Base-by-base conservation (phyloP, 2,329 filamentous ascomycete genomes). In the Fusarium acutatum region DNA sequence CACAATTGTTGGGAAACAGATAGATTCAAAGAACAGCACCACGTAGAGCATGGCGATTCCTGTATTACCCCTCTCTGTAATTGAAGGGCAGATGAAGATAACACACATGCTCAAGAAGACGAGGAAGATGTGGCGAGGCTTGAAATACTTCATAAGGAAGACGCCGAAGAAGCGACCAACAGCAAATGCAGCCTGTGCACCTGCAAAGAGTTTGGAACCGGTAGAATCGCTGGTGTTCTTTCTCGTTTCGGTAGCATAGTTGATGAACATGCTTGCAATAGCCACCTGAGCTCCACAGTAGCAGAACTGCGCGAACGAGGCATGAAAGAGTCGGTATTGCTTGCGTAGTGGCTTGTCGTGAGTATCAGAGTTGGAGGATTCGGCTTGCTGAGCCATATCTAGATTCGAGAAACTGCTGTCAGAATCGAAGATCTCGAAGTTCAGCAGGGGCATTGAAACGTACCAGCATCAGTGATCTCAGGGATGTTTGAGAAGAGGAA, bases 1-100 rank as follows among this genome's bases (percentile, higher is more conserved):
- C 24, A 96, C 90, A 75, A 96, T 94, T 20, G 93, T 95, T 0
- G 93, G 93, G 85, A 95, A 96, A 81, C 91, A 93, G 78, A 94
- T 92, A 8, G 89, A 92, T 82, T 94, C 93, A 81, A 95, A 95
- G 85, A 95, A 94, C 26, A 95, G 85, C 6, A 91, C 89, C 18
- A 93, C 72, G 81, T 90, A 93, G 30, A 94, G 87, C 86, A 94
- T 90, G 7, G 86, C 83, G 67, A 90, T 83, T 47, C 87, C 87
- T 0, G 80, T 80, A 73, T 86, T 83, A 11, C 82, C 85, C 12
- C 80, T 73, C 68, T 85, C 80, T 3, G 85, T 85, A 70, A 87
- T 86, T 35, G 87, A 77, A 4, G 87, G 85, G 15, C 81, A 83
- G 37, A 86, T 78, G 82, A 94, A 95, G 67, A 93, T 79, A 77